phyloP scores from a whole-genome alignment of 768 basidiomycete species.

The Mycena rebaudengoi region DNA sequence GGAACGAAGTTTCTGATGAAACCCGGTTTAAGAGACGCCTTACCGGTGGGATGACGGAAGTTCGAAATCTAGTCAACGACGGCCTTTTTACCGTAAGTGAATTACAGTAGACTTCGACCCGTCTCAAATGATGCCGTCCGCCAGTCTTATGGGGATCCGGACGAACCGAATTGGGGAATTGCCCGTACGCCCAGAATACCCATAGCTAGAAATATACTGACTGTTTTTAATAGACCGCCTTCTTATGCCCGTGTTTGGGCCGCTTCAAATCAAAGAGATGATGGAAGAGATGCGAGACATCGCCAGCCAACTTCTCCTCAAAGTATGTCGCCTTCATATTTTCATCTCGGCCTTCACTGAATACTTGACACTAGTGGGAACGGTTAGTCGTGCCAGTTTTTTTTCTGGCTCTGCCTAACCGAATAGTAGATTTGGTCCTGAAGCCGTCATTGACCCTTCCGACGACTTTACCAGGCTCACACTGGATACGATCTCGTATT shows the following conservation, averaged over 20 bases:
- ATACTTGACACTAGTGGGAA: constrained; percentile 7
- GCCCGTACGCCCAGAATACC: not conserved
- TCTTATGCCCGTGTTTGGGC: constrained; percentile 17
- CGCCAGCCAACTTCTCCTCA: constrained; percentile 49
- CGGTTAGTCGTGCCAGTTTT: not conserved
- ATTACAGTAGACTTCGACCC: too few species aligned
- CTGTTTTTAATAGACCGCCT: constrained; percentile 10
- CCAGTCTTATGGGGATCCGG: too few species aligned
- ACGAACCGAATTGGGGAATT: constrained; percentile 5
- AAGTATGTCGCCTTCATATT: constrained; percentile 34
- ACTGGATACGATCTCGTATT: constrained; percentile 55
- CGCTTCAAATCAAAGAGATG: constrained; percentile 42
- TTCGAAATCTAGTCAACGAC: not conserved
- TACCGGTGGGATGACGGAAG: not conserved
- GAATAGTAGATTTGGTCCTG: constrained; percentile 51
- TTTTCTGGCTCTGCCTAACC: not conserved
- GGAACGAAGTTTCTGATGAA: constrained; percentile 18
- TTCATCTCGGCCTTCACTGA: not conserved
- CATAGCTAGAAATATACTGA: not conserved
- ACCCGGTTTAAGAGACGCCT: constrained; percentile 14
- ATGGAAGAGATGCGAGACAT: constrained; percentile 58
- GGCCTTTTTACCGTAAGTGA: constrained; percentile 6
- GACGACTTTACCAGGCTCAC: constrained; percentile 58
- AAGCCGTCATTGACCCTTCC: constrained; percentile 47
- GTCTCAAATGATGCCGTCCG: too few species aligned